phyloP scores from a whole-genome alignment of 805 yeast species.

The Starmera quercuum region DNA sequence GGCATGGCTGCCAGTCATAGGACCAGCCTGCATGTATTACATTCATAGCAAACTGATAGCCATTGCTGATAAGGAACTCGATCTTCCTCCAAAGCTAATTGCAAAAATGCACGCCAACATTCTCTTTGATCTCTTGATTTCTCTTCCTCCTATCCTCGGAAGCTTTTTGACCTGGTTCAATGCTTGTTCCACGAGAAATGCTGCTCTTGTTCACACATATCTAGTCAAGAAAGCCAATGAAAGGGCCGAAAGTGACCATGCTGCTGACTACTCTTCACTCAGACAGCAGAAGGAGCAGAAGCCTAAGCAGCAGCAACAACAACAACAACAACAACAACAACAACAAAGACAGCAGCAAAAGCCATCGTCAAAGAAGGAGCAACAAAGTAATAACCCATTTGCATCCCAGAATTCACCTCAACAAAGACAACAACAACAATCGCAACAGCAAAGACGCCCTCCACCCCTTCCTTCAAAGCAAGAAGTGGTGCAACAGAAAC shows the following conservation, averaged over 20 bases:
- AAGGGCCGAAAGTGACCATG: not conserved
- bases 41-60: conserved; percentile 64
- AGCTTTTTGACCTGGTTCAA: conserved; percentile 71
- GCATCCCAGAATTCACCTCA: too few species aligned
- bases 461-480: too few species aligned
- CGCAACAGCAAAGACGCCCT: too few species aligned
- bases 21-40: conserved; percentile 75
- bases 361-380: too few species aligned
- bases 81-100: conserved; percentile 49
- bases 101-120: conserved; percentile 76
- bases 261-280: too few species aligned
- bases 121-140: conserved; percentile 60
- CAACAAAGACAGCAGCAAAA: too few species aligned
- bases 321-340: not conserved
- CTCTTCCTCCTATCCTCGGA: conserved; percentile 79
- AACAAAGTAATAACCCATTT: too few species aligned
- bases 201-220: conserved; percentile 59
- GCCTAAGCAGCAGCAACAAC: not conserved
- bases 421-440: too few species aligned
- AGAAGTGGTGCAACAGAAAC: too few species aligned
- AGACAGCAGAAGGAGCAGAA: not conserved
- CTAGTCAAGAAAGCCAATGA: conserved; percentile 5
- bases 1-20: conserved; percentile 71
- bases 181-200: conserved; percentile 84
- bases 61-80: conserved; percentile 48